Base-by-base conservation (phyloP, 2,329 filamentous ascomycete genomes). In the Penicillium sp. region DNA sequence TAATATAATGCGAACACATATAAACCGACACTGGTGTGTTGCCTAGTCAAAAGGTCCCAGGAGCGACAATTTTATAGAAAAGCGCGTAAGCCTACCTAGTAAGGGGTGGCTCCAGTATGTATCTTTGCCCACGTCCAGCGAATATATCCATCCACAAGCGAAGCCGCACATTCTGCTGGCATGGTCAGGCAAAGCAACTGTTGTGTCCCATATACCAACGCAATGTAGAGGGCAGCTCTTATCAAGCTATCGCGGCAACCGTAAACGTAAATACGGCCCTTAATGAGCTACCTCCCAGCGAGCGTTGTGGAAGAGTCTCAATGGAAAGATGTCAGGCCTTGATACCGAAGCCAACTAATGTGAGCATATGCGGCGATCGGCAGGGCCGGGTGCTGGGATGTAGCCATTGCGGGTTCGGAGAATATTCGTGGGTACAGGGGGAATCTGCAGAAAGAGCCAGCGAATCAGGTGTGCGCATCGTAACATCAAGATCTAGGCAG, bases 161-260 rank as follows among this genome's bases (percentile, higher is more conserved):
- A n/a, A n/a, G n/a, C 78, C 2, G 60, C 71, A 45, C 78, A 76
- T 15, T 71, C 76, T 1, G 77, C 76, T 26, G 84, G 58, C 56
- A 84, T 54, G 2, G 81, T 78, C 73, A 78, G 75, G 0, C 81
- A 83, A 17, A 82, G 66, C 1, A 77, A 73, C 64, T 72, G 78
- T 21, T 74, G 68, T 4, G 72, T 78, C 0, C 81, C 82, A 55
- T 70, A 73, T 46, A 70, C 78, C 1, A 75, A 72, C 0, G 79
- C 71, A 0, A 75, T 70, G 46, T 69, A 71, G n/a, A 75, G 63
- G 2, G 68, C 69, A 15, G 71, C 44, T 0, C 80, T 82, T 73
- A 84, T 82, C 72, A 83, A 85, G 17, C 84, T 69, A 63, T 86
- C 82, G 11, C 84, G 76, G 4, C 74, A 77, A 1, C 82, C 82